These are phyloP conservation scores for Amaranthus tricolor DNA, from an alignment of 179 eudicot species.

Conservation along the genomic window DNA sequence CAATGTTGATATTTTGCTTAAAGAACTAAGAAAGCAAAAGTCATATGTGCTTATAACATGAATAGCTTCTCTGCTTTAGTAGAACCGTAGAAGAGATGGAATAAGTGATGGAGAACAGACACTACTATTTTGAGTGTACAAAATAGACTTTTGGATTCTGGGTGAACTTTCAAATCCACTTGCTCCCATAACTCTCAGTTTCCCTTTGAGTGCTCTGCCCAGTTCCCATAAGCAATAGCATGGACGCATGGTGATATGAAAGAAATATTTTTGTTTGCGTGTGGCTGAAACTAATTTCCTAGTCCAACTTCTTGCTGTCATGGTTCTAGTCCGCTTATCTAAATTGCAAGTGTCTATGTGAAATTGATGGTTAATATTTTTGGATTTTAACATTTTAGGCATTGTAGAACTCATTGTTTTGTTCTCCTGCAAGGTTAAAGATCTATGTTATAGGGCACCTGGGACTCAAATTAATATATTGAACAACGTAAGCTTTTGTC, in stretches of 20 bases:
- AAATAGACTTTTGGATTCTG: too few relatives aligned
- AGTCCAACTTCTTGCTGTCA: neutral
- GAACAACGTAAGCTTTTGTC: constrained; percentile 59
- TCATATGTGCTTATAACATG: neutral
- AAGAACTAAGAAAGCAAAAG: neutral
- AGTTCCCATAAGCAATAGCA: too few relatives aligned
- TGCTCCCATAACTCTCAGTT: too few relatives aligned
- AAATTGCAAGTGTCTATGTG: constrained; percentile 8
- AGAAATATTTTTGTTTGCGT: neutral
- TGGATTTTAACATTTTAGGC: constrained; percentile 12
- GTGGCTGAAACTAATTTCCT: neutral
- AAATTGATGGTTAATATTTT: too few relatives aligned
- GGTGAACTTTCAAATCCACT: too few relatives aligned
- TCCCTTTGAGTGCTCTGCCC: too few relatives aligned
- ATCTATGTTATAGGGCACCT: constrained; percentile 71
- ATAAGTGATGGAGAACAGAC: too few relatives aligned
- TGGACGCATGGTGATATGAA: neutral
- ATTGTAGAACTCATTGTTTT: constrained; percentile 6
- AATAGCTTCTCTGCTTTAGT: neutral
- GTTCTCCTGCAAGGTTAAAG: constrained; percentile 48
- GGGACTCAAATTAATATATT: constrained; percentile 75
- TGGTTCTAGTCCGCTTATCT: neutral
- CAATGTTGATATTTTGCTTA: neutral
- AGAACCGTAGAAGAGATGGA: too few relatives aligned
- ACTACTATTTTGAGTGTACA: neutral